phyloP scores from a whole-genome alignment of 305 asterid species.

The Fraxinus sp. region DNA sequence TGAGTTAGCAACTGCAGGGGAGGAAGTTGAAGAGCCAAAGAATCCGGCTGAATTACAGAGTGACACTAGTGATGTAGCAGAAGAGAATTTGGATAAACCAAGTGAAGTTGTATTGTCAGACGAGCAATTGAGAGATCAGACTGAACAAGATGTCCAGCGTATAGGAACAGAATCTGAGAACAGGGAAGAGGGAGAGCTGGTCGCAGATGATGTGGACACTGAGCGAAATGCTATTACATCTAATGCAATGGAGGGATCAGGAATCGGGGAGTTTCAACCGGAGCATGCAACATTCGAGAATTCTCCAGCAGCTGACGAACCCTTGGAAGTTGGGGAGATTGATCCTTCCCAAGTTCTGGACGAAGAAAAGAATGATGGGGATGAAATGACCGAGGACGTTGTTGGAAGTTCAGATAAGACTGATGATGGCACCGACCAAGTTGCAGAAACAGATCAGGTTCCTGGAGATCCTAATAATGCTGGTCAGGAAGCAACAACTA shows the following conservation, averaged over 20 bases:
- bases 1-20: slow-evolving; percentile 45
- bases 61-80: slow-evolving; percentile 46
- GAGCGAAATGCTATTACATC: slow-evolving; percentile 50
- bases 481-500: slow-evolving; percentile 38
- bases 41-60: slow-evolving; percentile 44
- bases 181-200: slow-evolving; percentile 85
- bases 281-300: slow-evolving; percentile 40
- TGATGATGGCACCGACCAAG: slow-evolving; percentile 27
- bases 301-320: slow-evolving; percentile 40
- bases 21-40: slow-evolving; percentile 54
- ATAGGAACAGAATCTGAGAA: slow-evolving; percentile 50
- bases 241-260: slow-evolving; percentile 43
- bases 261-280: slow-evolving; percentile 43
- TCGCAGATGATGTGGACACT: slow-evolving; percentile 45
- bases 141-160: slow-evolving; percentile 63
- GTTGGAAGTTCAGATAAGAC: slow-evolving; percentile 41
- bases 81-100: slow-evolving; percentile 43
- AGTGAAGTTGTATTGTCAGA: slow-evolving; percentile 42
- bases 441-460: slow-evolving; percentile 35
- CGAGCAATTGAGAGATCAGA: slow-evolving; percentile 49
- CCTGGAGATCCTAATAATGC: slow-evolving; percentile 30
- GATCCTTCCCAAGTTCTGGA: slow-evolving; percentile 48
- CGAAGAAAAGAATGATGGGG: slow-evolving; percentile 50
- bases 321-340: slow-evolving; percentile 58
- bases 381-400: slow-evolving; percentile 34